These are phyloP conservation scores for Sphaerulina populicola DNA, from an alignment of 2,329 filamentous ascomycete genomes.

Conservation along the genomic window DNA sequence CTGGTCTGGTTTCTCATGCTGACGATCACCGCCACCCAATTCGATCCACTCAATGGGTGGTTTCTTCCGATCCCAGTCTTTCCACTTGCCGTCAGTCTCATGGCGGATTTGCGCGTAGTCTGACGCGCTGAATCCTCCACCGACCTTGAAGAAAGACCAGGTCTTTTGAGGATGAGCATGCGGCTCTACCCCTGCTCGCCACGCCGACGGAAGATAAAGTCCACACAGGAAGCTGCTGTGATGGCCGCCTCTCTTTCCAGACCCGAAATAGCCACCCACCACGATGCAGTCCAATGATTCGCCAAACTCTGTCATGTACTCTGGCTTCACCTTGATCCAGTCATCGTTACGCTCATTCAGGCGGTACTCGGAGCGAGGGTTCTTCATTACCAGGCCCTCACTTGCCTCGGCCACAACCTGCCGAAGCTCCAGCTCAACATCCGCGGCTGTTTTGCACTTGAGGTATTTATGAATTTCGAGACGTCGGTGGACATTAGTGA, in stretches of 20 bases:
- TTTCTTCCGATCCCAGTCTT: constrained; percentile 67
- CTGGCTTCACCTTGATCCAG: constrained; percentile 98
- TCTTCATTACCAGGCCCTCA: constrained; percentile 89
- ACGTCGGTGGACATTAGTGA: constrained; percentile 62
- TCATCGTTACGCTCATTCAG: constrained; percentile 87
- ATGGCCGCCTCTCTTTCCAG: constrained; percentile 70
- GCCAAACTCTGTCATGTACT: constrained; percentile 95
- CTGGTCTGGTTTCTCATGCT: constrained; percentile 73
- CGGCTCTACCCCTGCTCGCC: background rate
- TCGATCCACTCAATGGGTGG: constrained; percentile 73
- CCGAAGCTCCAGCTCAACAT: constrained; percentile 71
- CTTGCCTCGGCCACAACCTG: constrained; percentile 78
- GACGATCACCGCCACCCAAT: constrained; percentile 66
- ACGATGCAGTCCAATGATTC: constrained; percentile 85
- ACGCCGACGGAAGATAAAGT: constrained; percentile 36
- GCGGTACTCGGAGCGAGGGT: constrained; percentile 75
- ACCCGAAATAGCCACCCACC: constrained; percentile 87
- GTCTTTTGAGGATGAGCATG: constrained; percentile 59
- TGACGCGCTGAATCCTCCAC: constrained; percentile 77
- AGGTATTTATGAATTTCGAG: constrained; percentile 74
- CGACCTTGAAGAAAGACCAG: constrained; percentile 95
- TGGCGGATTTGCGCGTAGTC: constrained; percentile 81
- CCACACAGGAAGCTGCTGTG: constrained; percentile 88
- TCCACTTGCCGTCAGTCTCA: constrained; percentile 85
- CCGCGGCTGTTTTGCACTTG: constrained; percentile 56